Percentiles rank a stretch among this genome's conserved stretches.
Conservation (phyloP, 371 early-diverging fungal species). For the Synchytrium microbalum region DNA sequence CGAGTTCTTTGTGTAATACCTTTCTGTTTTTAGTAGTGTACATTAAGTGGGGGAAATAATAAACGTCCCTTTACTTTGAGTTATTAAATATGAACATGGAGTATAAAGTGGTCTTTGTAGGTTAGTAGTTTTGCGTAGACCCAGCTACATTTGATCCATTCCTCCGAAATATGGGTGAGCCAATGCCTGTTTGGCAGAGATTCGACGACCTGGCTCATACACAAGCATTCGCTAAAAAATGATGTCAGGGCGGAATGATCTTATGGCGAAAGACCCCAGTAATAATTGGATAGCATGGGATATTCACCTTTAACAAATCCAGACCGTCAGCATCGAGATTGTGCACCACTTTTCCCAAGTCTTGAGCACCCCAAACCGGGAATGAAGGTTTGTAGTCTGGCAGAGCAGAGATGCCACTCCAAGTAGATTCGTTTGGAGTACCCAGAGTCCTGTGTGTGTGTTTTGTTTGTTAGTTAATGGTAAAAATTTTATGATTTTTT, state of each 20-base stretch:
- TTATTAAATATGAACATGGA: no score
- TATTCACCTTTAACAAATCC: conserved; percentile 47
- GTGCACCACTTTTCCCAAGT: conserved; percentile 40
- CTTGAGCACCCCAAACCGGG: conserved; percentile 56
- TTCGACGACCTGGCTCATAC: conserved; percentile 85
- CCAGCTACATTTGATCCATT: no score
- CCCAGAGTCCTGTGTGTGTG: conserved; percentile 61
- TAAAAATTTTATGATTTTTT: background rate
- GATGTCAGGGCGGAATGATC: background rate
- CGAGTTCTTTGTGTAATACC: no score
- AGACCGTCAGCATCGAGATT: conserved; percentile 53
- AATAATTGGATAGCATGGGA: background rate
- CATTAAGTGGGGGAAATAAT: no score
- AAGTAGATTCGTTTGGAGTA: conserved; percentile 83
- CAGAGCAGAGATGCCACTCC: conserved; percentile 77
- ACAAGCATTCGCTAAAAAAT: conserved; percentile 53
- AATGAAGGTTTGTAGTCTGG: conserved; percentile 78
- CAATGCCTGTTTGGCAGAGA: conserved; percentile 82
- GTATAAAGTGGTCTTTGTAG: no score
- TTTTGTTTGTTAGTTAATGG: background rate
- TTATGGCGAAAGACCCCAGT: no score
- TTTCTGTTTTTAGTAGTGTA: no score
- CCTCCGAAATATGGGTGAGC: conserved; percentile 73
- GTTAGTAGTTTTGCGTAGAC: no score
- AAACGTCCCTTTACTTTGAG: no score